These are phyloP conservation scores for Dioscorea dumetorum DNA, from an alignment of 106 monocot genomes.

Conservation along the genomic window DNA sequence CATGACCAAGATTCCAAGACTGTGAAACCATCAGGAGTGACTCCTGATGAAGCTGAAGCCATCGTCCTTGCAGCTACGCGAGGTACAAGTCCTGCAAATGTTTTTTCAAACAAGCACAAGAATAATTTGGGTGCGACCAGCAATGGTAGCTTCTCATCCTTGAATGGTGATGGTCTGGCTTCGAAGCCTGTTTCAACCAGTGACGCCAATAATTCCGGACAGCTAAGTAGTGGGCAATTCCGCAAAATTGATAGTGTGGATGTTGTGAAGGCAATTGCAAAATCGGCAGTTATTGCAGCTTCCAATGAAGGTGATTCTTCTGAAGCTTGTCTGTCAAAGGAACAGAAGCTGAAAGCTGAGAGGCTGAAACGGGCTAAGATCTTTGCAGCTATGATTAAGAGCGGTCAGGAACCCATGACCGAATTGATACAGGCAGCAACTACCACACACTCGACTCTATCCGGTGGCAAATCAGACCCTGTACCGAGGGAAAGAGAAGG, in stretches of 20 bases:
- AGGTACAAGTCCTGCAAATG: constrained; percentile 42
- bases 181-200: constrained; percentile 16
- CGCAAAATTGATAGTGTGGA: constrained; percentile 24
- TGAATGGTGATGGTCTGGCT: background rate
- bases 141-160: constrained; percentile 24
- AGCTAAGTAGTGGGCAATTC: background rate
- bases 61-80: constrained; percentile 78
- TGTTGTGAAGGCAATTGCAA: constrained; percentile 63
- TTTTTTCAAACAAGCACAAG: constrained; percentile 3
- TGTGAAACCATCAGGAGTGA: constrained; percentile 30
- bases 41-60: constrained; percentile 68
- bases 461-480: constrained; percentile 14
- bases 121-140: constrained; percentile 6
- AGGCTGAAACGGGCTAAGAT: constrained; percentile 83
- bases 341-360: constrained; percentile 90
- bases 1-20: constrained; percentile 16
- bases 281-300: constrained; percentile 56
- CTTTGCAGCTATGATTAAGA: constrained; percentile 81
- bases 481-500: constrained; percentile 50
- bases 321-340: constrained; percentile 55
- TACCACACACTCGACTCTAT: constrained; percentile 13
- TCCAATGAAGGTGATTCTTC: constrained; percentile 72
- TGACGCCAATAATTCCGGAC: background rate
- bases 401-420: constrained; percentile 10
- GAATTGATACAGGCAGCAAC: constrained; percentile 16